phyloP scores from a whole-genome alignment of 2,329 filamentous ascomycete genomes.

The Apiospora phragmitis region DNA sequence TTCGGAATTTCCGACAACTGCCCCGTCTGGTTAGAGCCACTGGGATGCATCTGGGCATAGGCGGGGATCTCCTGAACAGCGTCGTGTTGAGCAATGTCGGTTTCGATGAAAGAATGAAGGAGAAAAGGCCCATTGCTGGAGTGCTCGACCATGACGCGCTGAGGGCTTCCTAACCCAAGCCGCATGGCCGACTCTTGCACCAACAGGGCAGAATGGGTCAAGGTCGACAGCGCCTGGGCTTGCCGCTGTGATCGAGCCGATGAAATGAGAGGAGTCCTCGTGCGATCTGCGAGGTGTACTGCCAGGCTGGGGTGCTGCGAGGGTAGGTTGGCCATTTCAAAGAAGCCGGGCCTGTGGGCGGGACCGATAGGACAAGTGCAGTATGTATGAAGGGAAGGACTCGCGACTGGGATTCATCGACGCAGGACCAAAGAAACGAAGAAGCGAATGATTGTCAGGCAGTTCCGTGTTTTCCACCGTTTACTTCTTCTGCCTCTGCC shows the following conservation, averaged over 20 bases:
- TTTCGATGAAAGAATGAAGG: slow-evolving; percentile 29
- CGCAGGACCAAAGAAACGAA: not conserved
- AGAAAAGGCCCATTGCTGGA: slow-evolving; percentile 35
- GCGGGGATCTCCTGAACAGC: not conserved
- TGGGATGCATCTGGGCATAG: not conserved
- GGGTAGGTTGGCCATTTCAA: slow-evolving; percentile 42
- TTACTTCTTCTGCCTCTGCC: not conserved
- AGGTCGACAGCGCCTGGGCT: slow-evolving; percentile 50
- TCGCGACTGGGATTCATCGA: not conserved
- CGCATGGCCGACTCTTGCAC: slow-evolving; percentile 54
- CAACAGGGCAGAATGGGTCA: slow-evolving; percentile 53
- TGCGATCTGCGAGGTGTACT: slow-evolving; percentile 58
- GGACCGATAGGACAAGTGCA: not conserved
- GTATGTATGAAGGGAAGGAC: not conserved
- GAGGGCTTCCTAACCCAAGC: slow-evolving; percentile 52
- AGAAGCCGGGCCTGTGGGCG: not conserved
- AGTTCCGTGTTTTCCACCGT: not conserved
- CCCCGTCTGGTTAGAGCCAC: not conserved
- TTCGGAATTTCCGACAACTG: slow-evolving; percentile 6
- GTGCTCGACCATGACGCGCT: slow-evolving; percentile 61
- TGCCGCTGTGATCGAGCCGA: slow-evolving; percentile 46
- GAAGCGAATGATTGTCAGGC: not conserved
- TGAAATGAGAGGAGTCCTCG: slow-evolving; percentile 58
- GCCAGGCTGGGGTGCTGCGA: slow-evolving; percentile 52
- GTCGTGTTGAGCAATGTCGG: slow-evolving; percentile 7